phyloP scores from a whole-genome alignment of 345 rosid species.

The Syzygium jambos region DNA sequence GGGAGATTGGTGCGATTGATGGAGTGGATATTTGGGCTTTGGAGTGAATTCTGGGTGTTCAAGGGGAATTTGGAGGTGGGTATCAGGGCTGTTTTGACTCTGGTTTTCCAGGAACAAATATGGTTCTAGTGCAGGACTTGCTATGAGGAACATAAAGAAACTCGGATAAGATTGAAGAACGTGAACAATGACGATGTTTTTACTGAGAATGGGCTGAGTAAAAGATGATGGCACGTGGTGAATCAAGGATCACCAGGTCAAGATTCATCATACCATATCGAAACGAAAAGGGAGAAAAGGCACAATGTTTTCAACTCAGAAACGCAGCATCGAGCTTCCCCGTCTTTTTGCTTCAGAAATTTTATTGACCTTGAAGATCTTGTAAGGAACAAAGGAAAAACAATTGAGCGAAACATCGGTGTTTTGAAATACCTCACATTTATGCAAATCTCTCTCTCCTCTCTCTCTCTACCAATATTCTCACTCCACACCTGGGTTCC shows the following conservation, averaged over 20 bases:
- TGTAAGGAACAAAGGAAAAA: neutral
- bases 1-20: neutral
- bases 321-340: neutral
- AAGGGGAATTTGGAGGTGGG: neutral
- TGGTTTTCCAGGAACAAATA: neutral
- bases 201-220: neutral
- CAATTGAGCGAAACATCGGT: neutral
- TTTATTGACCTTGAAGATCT: neutral
- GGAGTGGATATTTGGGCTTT: neutral
- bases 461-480: neutral
- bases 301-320: neutral
- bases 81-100: neutral
- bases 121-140: neutral
- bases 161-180: conserved; percentile 20
- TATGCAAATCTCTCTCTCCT: neutral
- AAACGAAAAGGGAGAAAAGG: neutral
- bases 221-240: neutral
- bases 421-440: neutral
- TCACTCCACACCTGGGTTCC: neutral
- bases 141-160: neutral
- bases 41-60: neutral
- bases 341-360: too few relatives aligned
- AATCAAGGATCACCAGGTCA: neutral
- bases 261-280: neutral
- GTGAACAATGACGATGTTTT: neutral